Conservation (phyloP, 1,139 yeast species). For the Suhomyces anneliseae region DNA sequence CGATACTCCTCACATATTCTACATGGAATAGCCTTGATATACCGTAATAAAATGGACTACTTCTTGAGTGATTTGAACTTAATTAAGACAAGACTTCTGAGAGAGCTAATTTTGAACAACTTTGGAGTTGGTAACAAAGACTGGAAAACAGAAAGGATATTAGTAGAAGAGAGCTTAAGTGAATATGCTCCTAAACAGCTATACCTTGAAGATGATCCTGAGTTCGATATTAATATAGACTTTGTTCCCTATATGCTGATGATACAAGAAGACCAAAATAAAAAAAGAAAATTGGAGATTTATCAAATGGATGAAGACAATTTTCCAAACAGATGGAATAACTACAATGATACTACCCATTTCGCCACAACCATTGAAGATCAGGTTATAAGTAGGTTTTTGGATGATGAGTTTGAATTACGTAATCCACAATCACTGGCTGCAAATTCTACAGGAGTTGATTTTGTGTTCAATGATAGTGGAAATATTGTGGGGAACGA, state of each 20-base stretch:
- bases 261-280: slow-evolving; percentile 5
- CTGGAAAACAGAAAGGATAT: not conserved
- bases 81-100: slow-evolving; percentile 27
- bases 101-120: slow-evolving; percentile 12
- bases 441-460: slow-evolving; percentile 6
- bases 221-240: slow-evolving; percentile 36
- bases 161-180: not conserved
- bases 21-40: slow-evolving; percentile 58
- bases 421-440: not conserved
- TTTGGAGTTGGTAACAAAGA: slow-evolving; percentile 2
- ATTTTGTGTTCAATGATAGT: slow-evolving; percentile 10
- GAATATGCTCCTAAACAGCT: slow-evolving; percentile 8
- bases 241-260: slow-evolving; percentile 19
- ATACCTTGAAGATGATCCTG: slow-evolving; percentile 40
- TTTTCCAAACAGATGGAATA: slow-evolving; percentile 7
- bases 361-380: slow-evolving; percentile 4
- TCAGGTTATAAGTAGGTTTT: slow-evolving; percentile 3
- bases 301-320: slow-evolving; percentile 10
- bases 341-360: not conserved
- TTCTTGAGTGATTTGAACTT: slow-evolving; percentile 37
- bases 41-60: slow-evolving; percentile 50
- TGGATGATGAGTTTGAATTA: slow-evolving; percentile 3
- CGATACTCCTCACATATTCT: slow-evolving; percentile 51
- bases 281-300: slow-evolving; percentile 18
- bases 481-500: slow-evolving; percentile 7